Base-by-base conservation (phyloP, 2,329 filamentous ascomycete species). In the Arthrinium puccinioides region DNA sequence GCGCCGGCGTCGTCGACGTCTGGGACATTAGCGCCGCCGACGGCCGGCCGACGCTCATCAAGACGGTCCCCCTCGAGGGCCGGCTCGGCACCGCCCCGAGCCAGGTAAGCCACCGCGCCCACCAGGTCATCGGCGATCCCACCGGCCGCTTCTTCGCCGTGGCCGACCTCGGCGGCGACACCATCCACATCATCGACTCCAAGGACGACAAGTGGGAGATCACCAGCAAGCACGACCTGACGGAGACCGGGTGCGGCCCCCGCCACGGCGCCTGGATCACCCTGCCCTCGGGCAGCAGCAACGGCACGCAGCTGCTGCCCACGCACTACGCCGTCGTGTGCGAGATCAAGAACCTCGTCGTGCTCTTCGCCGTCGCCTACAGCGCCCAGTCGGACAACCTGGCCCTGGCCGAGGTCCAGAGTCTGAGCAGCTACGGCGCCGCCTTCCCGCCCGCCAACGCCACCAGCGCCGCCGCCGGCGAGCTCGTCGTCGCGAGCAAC, bases 251-350 rank as follows among this genome's bases (percentile, higher is more conserved):
- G 39, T 63, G 62, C 26, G 70, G 70, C 1, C 71, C 71, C 4
- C 69, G 71, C 14, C 71, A 74, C 47, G 70, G 67, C 33, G 60
- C 60, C 45, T 74, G 71, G 55, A 63, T 64, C 51, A n/a, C n/a
- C n/a, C n/a, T n/a, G n/a, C n/a, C n/a, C n/a, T n/a, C n/a, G n/a
- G n/a, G n/a, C n/a, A 60, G 59, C 2, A 37, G 46, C n/a, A 26
- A 24, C 26, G 56, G 54, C 7, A 48, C 47, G 29, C 48, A 38
- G 11, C 25, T 21, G n/a, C 29, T 43, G 36, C 57, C 63, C 13
- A 65, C 61, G 3, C 67, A 69, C 58, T 73, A 70, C 59, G 49
- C 66, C 14, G 47, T 72, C 21, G 60, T 62, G 23, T 67, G 65
- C 50, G 70, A 74, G 58, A 50, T 68, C 11, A 56, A 54, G 45